Evolutionary conservation across 225 moss, liverwort and hornwort genomes (phyloP).

Genomic region (Antitrichia curtipendula): DNA sequence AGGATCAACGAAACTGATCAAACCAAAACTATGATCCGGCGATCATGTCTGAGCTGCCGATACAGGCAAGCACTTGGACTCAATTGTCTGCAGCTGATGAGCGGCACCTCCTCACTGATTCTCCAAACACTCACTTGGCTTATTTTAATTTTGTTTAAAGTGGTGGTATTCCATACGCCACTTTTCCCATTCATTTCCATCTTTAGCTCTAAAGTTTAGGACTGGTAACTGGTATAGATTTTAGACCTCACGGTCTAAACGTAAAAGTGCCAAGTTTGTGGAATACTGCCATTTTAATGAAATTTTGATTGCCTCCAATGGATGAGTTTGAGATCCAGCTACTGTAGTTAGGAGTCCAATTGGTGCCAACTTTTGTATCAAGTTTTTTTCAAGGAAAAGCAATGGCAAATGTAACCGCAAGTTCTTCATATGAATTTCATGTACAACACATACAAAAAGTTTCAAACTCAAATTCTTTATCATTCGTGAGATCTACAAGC

Average conservation of each 20-base stretch:
- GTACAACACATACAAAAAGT: fast-evolving
- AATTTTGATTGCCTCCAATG: no score
- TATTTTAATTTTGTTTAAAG: no score
- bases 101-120: not conserved
- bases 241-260: no score
- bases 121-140: not conserved
- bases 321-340: not conserved
- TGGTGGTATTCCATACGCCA: no score
- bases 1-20: not conserved
- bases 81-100: not conserved
- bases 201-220: no score
- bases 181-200: no score
- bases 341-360: not conserved
- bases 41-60: not conserved
- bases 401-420: not conserved
- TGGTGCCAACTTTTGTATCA: not conserved
- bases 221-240: no score
- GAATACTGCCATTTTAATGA: no score
- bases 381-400: not conserved
- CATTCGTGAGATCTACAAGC: not conserved
- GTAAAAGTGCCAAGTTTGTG: no score
- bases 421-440: not conserved
- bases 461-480: not conserved
- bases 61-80: not conserved
- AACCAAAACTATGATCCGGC: not conserved